These are phyloP conservation scores for Fusarium chaquense DNA, from an alignment of 2,329 filamentous ascomycete species.

Conservation along the genomic window DNA sequence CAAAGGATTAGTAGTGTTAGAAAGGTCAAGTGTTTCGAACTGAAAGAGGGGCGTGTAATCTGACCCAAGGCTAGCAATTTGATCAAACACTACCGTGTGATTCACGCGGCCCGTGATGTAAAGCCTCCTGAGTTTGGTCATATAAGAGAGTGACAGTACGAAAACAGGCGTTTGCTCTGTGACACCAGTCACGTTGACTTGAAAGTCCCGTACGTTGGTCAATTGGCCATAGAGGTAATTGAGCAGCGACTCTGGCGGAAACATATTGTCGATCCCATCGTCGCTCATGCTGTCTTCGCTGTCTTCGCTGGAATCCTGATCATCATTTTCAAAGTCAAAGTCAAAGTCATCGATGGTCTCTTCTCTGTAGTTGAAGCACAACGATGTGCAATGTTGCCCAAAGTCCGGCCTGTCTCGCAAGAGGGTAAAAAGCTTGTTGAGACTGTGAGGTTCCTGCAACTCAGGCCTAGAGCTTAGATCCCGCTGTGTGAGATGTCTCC, in stretches of 20 bases:
- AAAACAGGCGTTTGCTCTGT: neutral
- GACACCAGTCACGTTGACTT: neutral
- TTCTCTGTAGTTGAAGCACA: neutral
- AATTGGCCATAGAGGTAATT: neutral
- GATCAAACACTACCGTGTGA: neutral
- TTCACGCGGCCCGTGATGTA: neutral
- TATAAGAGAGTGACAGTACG: neutral
- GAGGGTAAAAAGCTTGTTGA: neutral
- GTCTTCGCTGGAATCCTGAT: neutral
- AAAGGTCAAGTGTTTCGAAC: neutral
- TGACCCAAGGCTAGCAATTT: neutral
- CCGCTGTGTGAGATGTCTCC: neutral
- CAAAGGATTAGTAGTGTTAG: neutral
- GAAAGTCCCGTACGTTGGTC: neutral
- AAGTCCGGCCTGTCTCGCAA: neutral
- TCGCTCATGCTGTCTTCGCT: neutral
- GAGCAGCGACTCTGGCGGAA: neutral
- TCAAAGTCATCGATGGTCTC: neutral
- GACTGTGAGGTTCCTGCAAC: neutral
- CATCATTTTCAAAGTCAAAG: neutral
- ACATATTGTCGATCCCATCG: neutral
- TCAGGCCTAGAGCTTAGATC: neutral
- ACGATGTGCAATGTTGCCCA: neutral
- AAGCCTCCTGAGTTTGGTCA: neutral
- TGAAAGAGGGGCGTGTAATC: neutral